These are phyloP conservation scores for Candida easanensis DNA, from an alignment of 805 yeast genomes.

Conservation along the genomic window DNA sequence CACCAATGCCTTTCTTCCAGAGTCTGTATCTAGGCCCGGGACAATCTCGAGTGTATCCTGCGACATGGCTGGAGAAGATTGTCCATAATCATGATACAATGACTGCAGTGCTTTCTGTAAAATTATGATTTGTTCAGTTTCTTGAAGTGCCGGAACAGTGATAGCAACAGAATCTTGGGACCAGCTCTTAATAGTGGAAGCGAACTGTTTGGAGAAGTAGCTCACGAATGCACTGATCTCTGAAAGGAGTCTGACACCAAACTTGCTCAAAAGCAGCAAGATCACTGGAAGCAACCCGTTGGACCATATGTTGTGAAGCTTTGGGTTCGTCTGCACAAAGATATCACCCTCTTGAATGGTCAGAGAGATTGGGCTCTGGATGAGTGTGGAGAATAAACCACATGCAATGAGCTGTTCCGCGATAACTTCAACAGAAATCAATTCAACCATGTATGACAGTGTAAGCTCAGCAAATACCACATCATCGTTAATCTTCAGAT, in stretches of 20 bases:
- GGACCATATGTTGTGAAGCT: constrained; percentile 79
- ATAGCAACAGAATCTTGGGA: constrained; percentile 50
- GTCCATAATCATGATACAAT: constrained; percentile 50
- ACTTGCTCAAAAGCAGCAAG: constrained; percentile 53
- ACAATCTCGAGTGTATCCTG: constrained; percentile 32
- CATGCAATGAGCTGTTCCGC: constrained; percentile 63
- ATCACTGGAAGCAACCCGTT: constrained; percentile 74
- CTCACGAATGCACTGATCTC: constrained; percentile 63
- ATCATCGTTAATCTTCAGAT: constrained; percentile 57
- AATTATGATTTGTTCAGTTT: constrained; percentile 65
- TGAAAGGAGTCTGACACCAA: constrained; percentile 62
- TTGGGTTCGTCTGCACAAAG: constrained; percentile 47
- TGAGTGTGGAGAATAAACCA: constrained; percentile 65
- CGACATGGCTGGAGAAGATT: constrained; percentile 24
- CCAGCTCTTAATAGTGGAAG: constrained; percentile 67
- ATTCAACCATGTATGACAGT: constrained; percentile 64
- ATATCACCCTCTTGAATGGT: constrained; percentile 66
- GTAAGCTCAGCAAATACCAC: constrained; percentile 71
- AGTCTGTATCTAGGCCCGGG: constrained; percentile 61
- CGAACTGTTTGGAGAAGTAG: constrained; percentile 64
- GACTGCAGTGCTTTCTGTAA: constrained; percentile 56
- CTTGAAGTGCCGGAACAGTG: constrained; percentile 49
- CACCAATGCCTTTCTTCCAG: constrained; percentile 57
- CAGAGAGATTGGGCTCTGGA: constrained; percentile 71
- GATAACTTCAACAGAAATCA: constrained; percentile 56